Conservation (phyloP, 768 basidiomycete genomes). For the Crassisporium funariophilum region DNA sequence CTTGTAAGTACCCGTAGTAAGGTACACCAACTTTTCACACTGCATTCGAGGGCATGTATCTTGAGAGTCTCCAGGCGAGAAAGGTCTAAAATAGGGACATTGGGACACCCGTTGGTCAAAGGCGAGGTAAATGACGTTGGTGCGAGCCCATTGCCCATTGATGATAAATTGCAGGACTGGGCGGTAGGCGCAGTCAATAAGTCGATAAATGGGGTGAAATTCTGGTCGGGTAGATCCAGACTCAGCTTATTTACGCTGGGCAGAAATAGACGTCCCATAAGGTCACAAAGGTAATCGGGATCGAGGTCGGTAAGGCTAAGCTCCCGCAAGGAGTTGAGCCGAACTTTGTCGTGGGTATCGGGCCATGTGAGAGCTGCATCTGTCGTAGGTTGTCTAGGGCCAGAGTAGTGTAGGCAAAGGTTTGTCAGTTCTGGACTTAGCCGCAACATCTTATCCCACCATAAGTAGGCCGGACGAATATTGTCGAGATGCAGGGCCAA, state of each 20-base stretch:
- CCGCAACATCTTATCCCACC: conserved; percentile 58
- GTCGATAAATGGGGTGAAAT: conserved; percentile 49
- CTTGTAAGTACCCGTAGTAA: conserved; percentile 36
- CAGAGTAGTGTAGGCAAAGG: conserved; percentile 60
- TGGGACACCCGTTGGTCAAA: conserved; percentile 19
- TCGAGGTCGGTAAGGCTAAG: conserved; percentile 59
- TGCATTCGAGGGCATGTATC: conserved; percentile 47
- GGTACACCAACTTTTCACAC: conserved; percentile 30
- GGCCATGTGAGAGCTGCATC: conserved; percentile 41
- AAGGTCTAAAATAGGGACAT: conserved; percentile 33
- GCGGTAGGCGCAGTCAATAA: conserved; percentile 30
- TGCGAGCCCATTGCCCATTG: conserved; percentile 2
- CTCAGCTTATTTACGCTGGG: conserved; percentile 47
- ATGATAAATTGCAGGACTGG: conserved; percentile 2
- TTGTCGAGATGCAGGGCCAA: conserved; percentile 62
- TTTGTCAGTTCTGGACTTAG: conserved; percentile 47
- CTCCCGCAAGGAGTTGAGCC: conserved; percentile 40
- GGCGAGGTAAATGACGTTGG: background rate
- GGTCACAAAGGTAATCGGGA: conserved; percentile 49
- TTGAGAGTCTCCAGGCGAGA: conserved; percentile 40
- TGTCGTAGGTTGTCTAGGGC: conserved; percentile 41
- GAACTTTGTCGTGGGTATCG: conserved; percentile 32
- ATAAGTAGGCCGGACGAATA: conserved; percentile 55
- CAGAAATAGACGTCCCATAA: conserved; percentile 48
- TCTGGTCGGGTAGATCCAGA: conserved; percentile 57